Evolutionary conservation across 108 stramenopile species (phyloP).

Genomic region (Cyclotella choctawhatcheeana): DNA sequence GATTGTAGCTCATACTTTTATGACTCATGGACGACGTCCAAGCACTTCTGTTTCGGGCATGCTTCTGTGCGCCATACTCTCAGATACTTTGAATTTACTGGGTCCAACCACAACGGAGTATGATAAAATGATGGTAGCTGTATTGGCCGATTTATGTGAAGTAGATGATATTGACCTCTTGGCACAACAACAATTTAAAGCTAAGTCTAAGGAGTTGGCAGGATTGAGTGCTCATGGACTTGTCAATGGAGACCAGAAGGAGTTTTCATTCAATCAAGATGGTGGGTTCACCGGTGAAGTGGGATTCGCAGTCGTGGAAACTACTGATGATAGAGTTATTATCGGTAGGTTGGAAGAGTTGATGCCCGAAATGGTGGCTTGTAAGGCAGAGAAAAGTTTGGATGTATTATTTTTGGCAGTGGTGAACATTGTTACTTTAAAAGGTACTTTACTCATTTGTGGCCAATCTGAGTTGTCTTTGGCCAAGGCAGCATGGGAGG

Average conservation of each 20-base stretch:
- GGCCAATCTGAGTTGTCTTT: slow-evolving; percentile 56
- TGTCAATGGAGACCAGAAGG: slow-evolving; percentile 80
- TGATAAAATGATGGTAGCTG: slow-evolving; percentile 75
- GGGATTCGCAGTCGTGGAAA: slow-evolving; percentile 83
- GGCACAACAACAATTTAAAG: slow-evolving; percentile 73
- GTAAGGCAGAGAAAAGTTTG: slow-evolving; percentile 60
- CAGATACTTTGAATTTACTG: slow-evolving; percentile 75
- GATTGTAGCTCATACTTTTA: slow-evolving; percentile 73
- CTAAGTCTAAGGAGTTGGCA: slow-evolving; percentile 63
- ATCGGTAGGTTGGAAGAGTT: slow-evolving; percentile 55
- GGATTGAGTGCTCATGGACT: slow-evolving; percentile 49
- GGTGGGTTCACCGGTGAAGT: slow-evolving; percentile 53
- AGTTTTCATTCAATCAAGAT: slow-evolving; percentile 60
- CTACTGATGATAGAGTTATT: slow-evolving; percentile 72
- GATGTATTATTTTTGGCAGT: slow-evolving; percentile 58
- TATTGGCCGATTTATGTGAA: slow-evolving; percentile 61
- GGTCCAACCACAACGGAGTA: slow-evolving; percentile 82
- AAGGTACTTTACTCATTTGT: slow-evolving; percentile 55
- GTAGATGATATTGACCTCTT: slow-evolving; percentile 68
- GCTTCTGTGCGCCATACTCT: slow-evolving; percentile 73
- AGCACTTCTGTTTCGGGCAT: slow-evolving; percentile 54
- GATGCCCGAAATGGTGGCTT: slow-evolving; percentile 63
- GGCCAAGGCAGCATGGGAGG: slow-evolving; percentile 48
- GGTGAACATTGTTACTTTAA: slow-evolving; percentile 66
- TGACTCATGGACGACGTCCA: slow-evolving; percentile 54